Conservation (phyloP, 306 rosid species). For the Trichosanthes cucumerina region DNA sequence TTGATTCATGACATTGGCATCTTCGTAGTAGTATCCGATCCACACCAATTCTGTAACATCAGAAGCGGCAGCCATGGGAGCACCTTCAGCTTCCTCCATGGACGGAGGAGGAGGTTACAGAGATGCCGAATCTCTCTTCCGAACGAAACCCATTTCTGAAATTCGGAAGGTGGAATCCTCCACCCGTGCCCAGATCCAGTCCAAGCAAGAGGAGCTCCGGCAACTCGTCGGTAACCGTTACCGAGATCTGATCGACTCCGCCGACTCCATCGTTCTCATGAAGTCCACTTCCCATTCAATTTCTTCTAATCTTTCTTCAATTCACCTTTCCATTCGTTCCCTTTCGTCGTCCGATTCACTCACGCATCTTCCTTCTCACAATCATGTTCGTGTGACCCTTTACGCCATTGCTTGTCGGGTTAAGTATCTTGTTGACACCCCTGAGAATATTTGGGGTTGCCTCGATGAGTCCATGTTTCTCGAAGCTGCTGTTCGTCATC, state of each 20-base stretch:
- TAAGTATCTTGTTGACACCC: conserved; percentile 85
- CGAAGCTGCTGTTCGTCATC: conserved; percentile 72
- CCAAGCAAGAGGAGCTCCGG: conserved; percentile 95
- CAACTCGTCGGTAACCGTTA: conserved; percentile 90
- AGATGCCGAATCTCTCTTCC: conserved; percentile 78
- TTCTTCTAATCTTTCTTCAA: conserved; percentile 54
- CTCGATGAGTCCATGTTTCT: conserved; percentile 92
- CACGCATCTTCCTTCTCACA: conserved; percentile 22
- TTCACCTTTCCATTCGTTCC: conserved; percentile 47
- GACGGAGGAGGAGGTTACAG: conserved; percentile 30
- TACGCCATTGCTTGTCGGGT: conserved; percentile 81
- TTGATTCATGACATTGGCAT: background rate
- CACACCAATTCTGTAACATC: background rate
- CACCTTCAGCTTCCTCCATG: conserved; percentile 8
- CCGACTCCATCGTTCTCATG: conserved; percentile 88
- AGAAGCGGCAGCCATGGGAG: conserved; percentile 15
- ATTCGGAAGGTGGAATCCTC: conserved; percentile 63
- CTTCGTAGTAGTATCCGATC: background rate
- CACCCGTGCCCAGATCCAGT: conserved; percentile 74
- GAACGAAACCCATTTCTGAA: conserved; percentile 69
- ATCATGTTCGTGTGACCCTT: conserved; percentile 27
- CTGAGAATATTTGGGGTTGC: conserved; percentile 95
- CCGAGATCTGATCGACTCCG: conserved; percentile 94
- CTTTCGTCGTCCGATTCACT: conserved; percentile 37
- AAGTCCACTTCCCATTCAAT: conserved; percentile 53